Base-by-base conservation (phyloP, 2,329 filamentous ascomycete species). In the Byssothecium circinans region DNA sequence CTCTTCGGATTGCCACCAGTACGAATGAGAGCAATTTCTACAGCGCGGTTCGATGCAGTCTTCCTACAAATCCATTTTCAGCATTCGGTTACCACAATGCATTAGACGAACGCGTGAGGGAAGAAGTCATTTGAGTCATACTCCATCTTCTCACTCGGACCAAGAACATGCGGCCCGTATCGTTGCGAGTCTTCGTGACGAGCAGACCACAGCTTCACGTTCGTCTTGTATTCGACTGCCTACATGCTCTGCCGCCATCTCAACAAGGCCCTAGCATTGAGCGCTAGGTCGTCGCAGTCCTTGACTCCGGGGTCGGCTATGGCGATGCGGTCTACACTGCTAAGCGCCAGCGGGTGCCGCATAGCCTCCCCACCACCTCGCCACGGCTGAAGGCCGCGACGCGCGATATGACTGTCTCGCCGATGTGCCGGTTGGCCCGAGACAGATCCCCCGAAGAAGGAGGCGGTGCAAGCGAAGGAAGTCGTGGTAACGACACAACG, bases 161-260 rank as follows among this genome's bases (percentile, higher is more conserved):
- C n/a, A n/a, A n/a, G n/a, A n/a, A n/a, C n/a, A n/a, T n/a, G n/a
- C n/a, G n/a, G n/a, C n/a, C n/a, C n/a, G n/a, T n/a, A n/a, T n/a
- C n/a, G n/a, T n/a, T n/a, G n/a, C n/a, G n/a, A n/a, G n/a, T n/a
- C n/a, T n/a, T n/a, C n/a, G n/a, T n/a, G n/a, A n/a, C n/a, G n/a
- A n/a, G n/a, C n/a, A n/a, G n/a, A n/a, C n/a, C n/a, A n/a, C n/a
- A n/a, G n/a, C n/a, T n/a, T n/a, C n/a, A n/a, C n/a, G n/a, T n/a
- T n/a, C n/a, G n/a, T n/a, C n/a, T n/a, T 35, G 46, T 49, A 18
- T 53, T 53, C 27, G 46, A 44, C 46, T 8, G 32, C 38, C 39
- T 53, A 43, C 50, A 46, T 39, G 43, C 38, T 12, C 39, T 37
- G n/a, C 34, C 40, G 22, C 27, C 39, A 25, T 43, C 2, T 23